Evolutionary conservation across 441 rosid species (phyloP).

Genomic region (Euphorbia celastroides): DNA sequence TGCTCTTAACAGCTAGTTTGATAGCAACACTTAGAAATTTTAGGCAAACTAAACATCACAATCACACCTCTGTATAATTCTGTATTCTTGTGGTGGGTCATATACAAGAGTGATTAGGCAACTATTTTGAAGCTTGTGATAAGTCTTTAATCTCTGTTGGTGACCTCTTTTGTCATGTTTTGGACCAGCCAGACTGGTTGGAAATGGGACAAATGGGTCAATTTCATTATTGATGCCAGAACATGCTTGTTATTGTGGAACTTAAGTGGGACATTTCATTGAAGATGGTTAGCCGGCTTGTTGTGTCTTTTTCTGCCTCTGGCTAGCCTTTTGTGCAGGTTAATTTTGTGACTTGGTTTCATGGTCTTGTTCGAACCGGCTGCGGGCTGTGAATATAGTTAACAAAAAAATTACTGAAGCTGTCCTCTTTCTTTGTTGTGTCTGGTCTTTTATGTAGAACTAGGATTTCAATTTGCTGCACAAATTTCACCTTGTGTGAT

Average conservation of each 20-base stretch:
- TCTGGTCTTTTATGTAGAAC: not conserved
- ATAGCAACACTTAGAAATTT: constrained; percentile 3
- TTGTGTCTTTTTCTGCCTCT: not conserved
- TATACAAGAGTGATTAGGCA: constrained; percentile 17
- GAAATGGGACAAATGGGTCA: constrained; percentile 19
- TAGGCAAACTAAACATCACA: constrained; percentile 13
- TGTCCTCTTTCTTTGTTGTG: not conserved
- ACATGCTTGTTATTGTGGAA: constrained; percentile 12
- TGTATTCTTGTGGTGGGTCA: constrained; percentile 12
- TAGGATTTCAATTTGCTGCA: not conserved
- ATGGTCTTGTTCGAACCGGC: constrained; percentile 3
- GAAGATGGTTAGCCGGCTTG: not conserved
- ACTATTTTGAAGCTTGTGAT: constrained; percentile 7
- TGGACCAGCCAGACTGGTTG: constrained; percentile 21
- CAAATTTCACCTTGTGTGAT: too few species aligned
- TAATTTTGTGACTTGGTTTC: not conserved
- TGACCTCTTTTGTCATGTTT: constrained; percentile 9
- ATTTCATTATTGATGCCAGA: constrained; percentile 24
- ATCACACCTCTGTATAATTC: constrained; percentile 9
- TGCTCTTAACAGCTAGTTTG: constrained; percentile 14
- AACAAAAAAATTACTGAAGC: not conserved
- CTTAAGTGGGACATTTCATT: not conserved
- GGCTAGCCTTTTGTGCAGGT: not conserved
- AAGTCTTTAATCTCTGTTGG: not conserved
- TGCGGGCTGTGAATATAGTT: not conserved